A percentile compares a stretch with the other conserved stretches of the same genome.
Conservation (phyloP, 192 early-diverging fungal species). For the Backusella macrospora region DNA sequence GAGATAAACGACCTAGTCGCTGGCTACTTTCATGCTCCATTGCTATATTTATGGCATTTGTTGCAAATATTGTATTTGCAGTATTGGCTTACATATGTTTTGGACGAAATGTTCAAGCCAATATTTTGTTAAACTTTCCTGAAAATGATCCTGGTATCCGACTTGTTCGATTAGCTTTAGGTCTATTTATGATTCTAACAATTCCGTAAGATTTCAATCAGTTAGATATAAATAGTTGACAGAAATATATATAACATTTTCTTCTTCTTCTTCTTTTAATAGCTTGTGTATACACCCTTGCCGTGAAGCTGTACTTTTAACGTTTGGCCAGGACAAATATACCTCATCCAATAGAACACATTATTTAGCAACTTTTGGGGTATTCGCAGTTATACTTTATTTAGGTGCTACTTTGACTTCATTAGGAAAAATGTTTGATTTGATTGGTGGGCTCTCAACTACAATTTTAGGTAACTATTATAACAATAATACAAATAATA, state of each 20-base stretch:
- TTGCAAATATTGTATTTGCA: constrained; percentile 61
- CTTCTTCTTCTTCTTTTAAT: neutral
- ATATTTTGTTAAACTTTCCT: constrained; percentile 68
- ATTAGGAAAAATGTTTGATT: constrained; percentile 47
- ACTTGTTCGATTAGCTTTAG: constrained; percentile 58
- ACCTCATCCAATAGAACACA: constrained; percentile 40
- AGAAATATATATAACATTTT: neutral
- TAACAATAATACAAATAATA: neutral
- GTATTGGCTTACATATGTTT: constrained; percentile 62
- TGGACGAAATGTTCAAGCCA: constrained; percentile 60
- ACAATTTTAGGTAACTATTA: constrained; percentile 36
- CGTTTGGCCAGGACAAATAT: constrained; percentile 40
- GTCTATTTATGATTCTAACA: constrained; percentile 62
- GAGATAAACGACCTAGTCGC: constrained; percentile 39
- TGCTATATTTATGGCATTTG: constrained; percentile 47
- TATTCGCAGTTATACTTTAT: constrained; percentile 41
- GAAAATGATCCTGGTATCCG: constrained; percentile 58
- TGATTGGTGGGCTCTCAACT: constrained; percentile 52
- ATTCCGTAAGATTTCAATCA: constrained; percentile 39
- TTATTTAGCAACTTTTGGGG: constrained; percentile 33
- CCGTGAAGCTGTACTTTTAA: constrained; percentile 45
- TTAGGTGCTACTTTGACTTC: constrained; percentile 45
- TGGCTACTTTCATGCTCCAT: constrained; percentile 54
- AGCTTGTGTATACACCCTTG: constrained; percentile 47
- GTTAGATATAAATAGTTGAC: neutral